Evolutionary conservation across 192 early-diverging fungal species (phyloP).

Genomic region (Spizellomyces sp.): DNA sequence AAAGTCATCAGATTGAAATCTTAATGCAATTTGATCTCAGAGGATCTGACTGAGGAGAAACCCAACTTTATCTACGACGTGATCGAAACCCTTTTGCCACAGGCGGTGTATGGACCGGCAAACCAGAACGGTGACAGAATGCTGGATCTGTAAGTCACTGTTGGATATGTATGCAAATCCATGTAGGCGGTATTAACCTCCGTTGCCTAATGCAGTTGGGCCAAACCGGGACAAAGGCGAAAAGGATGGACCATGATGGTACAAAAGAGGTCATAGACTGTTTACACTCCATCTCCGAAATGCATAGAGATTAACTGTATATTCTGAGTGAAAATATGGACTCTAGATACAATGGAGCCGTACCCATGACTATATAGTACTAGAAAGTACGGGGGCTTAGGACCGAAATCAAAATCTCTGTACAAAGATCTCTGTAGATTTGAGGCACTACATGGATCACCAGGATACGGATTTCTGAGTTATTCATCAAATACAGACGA

Average conservation of each 20-base stretch:
- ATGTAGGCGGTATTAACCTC: constrained; percentile 2
- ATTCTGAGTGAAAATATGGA: too few species aligned
- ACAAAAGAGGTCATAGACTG: too few species aligned
- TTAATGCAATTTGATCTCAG: constrained; percentile 45
- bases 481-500: too few species aligned
- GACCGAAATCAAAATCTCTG: background rate
- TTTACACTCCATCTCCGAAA: too few species aligned
- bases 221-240: constrained; percentile 42
- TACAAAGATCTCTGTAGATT: background rate
- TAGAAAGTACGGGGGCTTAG: background rate
- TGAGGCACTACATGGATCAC: background rate
- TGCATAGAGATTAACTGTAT: too few species aligned
- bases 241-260: constrained; percentile 62
- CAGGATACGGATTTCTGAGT: too few species aligned
- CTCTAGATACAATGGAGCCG: constrained; percentile 12
- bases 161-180: background rate
- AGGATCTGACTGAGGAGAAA: constrained; percentile 70
- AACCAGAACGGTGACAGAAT: constrained; percentile 9
- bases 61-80: constrained; percentile 82
- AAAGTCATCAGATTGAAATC: constrained; percentile 93
- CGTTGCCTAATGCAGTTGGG: constrained; percentile 43
- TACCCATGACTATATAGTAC: background rate
- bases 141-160: background rate
- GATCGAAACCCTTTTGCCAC: constrained; percentile 89
- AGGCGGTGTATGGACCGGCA: constrained; percentile 61